phyloP scores from a whole-genome alignment of 805 yeast species.

The Wickerhamiella sergipiensis region DNA sequence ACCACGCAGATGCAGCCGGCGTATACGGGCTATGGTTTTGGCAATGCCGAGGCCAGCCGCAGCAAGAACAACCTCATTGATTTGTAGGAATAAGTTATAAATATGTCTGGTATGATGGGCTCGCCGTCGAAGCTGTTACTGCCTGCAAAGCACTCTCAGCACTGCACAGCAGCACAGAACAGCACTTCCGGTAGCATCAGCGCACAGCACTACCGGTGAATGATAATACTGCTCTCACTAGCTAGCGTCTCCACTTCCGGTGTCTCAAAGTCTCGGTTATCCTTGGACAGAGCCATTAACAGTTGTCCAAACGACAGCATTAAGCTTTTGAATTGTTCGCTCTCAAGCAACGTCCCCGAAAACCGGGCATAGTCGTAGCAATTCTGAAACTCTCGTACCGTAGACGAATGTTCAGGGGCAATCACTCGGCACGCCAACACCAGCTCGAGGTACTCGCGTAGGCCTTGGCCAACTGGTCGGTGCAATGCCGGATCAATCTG shows the following conservation, averaged over 20 bases:
- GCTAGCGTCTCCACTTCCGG: not conserved
- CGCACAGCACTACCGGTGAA: not conserved
- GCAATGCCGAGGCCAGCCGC: slow-evolving; percentile 42
- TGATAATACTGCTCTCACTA: not conserved
- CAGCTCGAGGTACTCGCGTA: slow-evolving; percentile 38
- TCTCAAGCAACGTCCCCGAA: slow-evolving; percentile 46
- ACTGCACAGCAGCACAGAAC: too few species aligned
- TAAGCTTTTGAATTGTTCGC: slow-evolving; percentile 45
- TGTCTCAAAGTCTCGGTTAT: not conserved
- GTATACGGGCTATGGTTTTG: slow-evolving; percentile 90
- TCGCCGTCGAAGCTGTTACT: not conserved
- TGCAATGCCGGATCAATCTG: slow-evolving; percentile 21
- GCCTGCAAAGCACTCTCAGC: not conserved
- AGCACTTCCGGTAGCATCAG: too few species aligned
- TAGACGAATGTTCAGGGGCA: slow-evolving; percentile 10
- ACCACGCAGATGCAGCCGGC: slow-evolving; percentile 59
- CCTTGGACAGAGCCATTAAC: not conserved
- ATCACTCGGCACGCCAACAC: slow-evolving; percentile 20
- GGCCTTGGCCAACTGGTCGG: slow-evolving; percentile 36
- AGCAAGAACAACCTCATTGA: slow-evolving; percentile 24
- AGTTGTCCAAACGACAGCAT: slow-evolving; percentile 28
- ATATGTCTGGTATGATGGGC: not conserved
- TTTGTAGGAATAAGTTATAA: slow-evolving; percentile 8
- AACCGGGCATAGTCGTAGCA: slow-evolving; percentile 58
- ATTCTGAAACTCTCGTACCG: slow-evolving; percentile 28